Percentiles rank a stretch among this genome's conserved stretches.
These are phyloP conservation scores for Lactuca saligna DNA, from an alignment of 129 eudicot species.

Conservation along the genomic window DNA sequence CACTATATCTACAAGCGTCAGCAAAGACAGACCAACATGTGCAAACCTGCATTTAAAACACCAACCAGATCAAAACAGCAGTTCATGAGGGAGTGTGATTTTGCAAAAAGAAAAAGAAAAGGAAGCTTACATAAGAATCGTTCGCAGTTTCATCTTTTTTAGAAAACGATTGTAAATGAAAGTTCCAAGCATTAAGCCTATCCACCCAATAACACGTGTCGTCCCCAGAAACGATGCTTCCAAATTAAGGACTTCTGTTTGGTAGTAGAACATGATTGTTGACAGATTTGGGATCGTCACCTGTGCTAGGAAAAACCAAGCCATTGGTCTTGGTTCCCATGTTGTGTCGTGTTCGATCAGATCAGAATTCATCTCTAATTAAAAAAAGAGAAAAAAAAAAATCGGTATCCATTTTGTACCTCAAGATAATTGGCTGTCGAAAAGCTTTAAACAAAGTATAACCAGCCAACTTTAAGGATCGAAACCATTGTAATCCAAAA, in stretches of 20 bases:
- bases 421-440: slow-evolving; percentile 78
- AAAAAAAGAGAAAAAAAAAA: neutral
- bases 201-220: slow-evolving; percentile 89
- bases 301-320: slow-evolving; percentile 93
- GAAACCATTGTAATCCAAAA: slow-evolving; percentile 44
- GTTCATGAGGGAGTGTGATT: neutral
- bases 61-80: slow-evolving; percentile 19
- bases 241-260: slow-evolving; percentile 73
- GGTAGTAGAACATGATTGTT: slow-evolving; percentile 92
- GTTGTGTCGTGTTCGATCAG: slow-evolving; percentile 5
- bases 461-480: slow-evolving; percentile 63
- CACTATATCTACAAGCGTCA: slow-evolving; percentile 62
- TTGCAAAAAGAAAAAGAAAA: neutral
- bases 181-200: slow-evolving; percentile 91
- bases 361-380: slow-evolving; percentile 1
- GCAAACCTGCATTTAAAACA: slow-evolving; percentile 64
- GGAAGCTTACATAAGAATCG: slow-evolving; percentile 68
- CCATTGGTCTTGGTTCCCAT: slow-evolving; percentile 78
- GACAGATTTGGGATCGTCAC: slow-evolving; percentile 86
- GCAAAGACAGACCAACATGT: slow-evolving; percentile 59
- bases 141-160: slow-evolving; percentile 74
- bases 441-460: slow-evolving; percentile 72
- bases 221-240: slow-evolving; percentile 93
- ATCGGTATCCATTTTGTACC: slow-evolving; percentile 42
- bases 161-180: slow-evolving; percentile 74